Base-by-base conservation (phyloP, 345 rosid species). In the Salix brachista region DNA sequence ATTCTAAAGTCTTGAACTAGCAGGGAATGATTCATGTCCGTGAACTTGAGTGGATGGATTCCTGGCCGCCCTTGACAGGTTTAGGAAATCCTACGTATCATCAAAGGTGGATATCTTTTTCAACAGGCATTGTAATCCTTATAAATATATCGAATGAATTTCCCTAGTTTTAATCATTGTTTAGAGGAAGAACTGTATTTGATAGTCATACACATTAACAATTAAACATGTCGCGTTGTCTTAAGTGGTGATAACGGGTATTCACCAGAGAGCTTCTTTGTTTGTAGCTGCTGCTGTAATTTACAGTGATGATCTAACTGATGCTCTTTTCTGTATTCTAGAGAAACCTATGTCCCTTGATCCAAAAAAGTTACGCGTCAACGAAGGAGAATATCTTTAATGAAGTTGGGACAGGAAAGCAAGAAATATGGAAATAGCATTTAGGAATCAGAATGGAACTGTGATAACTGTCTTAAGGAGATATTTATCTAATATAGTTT, bases 221-320 rank as follows among this genome's bases (percentile, higher is more conserved):
- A n/a, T n/a, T n/a, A n/a, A 60, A 71, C 23, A 39, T 60, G 56
- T 58, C 36, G 58, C 65, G 25, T 50, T 48, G 23, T 70, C 36
- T 76, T 80, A 34, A 25, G 23, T 56, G 37, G 34, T 71, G 48
- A 34, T 67, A 52, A 71, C 70, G 89, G 90, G 76, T 82, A 83
- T 69, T 82, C 80, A 32, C 34, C 56, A 82, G 80, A 78, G 75
- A 46, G 89, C 88, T 76, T 80, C 87, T 50, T 60, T 91, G 71
- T 86, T 91, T 74, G 32, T 91, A 42, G 91, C 94, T 80, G 94
- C 92, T 62, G 92, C 88, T 80, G 94, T 91, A 19, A 88, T 89
- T 72, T 91, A 91, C 82, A 85, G 88, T 34, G 90, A 89, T 81
- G 86, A 89, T 78, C 84, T 88, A 69, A 89, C 95, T 4, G 86